phyloP scores from a whole-genome alignment of 345 rosid genomes.

The Brassica cretica region DNA sequence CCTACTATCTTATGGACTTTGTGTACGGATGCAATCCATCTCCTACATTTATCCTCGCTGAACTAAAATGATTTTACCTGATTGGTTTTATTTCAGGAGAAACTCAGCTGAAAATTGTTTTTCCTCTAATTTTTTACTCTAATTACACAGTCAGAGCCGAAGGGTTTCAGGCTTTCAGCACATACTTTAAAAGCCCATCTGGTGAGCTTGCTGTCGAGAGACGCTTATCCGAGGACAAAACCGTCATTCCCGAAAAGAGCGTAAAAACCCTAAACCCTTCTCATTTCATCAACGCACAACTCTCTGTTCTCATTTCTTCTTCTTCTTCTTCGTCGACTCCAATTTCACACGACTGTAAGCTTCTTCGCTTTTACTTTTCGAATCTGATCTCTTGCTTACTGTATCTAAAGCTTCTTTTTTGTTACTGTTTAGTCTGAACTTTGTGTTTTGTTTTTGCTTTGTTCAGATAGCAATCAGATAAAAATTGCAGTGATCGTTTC shows the following conservation, averaged over 20 bases:
- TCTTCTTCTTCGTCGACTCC: slow-evolving; percentile 2
- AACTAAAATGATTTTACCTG: too few relatives aligned
- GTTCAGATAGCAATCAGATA: not conserved
- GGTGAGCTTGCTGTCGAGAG: not conserved
- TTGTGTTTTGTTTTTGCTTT: not conserved
- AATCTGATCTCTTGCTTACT: not conserved
- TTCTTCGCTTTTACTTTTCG: not conserved
- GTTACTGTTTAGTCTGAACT: not conserved
- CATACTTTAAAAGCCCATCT: not conserved
- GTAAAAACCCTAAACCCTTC: slow-evolving; percentile 17
- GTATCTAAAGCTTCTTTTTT: not conserved
- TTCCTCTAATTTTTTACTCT: too few relatives aligned
- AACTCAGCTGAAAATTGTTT: too few relatives aligned
- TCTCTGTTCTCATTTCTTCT: slow-evolving; percentile 9
- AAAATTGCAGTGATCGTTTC: not conserved
- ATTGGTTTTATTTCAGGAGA: too few relatives aligned
- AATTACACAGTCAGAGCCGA: too few relatives aligned
- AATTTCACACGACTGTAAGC: not conserved
- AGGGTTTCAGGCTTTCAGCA: too few relatives aligned
- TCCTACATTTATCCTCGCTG: too few relatives aligned
- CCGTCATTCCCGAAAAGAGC: not conserved
- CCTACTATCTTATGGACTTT: too few relatives aligned
- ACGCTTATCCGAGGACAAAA: not conserved
- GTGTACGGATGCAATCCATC: too few relatives aligned
- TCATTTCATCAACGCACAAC: not conserved